A percentile compares a stretch with the other conserved stretches of the same genome.
Conservation (phyloP, 202 grass and related monocot species). For the Schoenoplectus triqueter region DNA sequence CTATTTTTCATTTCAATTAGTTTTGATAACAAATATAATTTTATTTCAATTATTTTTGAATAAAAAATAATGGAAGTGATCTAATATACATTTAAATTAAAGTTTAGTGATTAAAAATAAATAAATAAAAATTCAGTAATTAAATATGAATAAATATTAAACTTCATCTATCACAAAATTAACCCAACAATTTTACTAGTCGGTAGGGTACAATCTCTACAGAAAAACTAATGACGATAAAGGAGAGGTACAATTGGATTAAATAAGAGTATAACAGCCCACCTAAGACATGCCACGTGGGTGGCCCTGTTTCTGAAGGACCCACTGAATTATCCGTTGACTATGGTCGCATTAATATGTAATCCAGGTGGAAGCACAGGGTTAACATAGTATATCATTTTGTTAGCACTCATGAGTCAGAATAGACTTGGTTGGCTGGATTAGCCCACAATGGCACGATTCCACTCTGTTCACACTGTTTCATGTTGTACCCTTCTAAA, state of each 20-base stretch:
- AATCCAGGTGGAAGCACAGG: slow-evolving; percentile 6
- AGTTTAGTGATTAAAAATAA: too few species aligned
- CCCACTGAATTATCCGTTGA: slow-evolving; percentile 18
- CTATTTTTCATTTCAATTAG: too few species aligned
- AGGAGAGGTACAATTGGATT: too few species aligned
- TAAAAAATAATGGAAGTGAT: too few species aligned
- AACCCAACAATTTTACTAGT: not conserved
- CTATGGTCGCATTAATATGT: slow-evolving; percentile 6
- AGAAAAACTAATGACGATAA: not conserved
- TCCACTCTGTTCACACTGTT: not conserved
- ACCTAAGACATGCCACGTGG: slow-evolving; percentile 26
- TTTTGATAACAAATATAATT: too few species aligned
- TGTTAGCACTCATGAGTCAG: not conserved
- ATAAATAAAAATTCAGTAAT: too few species aligned
- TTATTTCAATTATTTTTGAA: too few species aligned
- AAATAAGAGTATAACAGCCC: not conserved
- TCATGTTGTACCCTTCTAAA: not conserved
- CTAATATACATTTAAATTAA: too few species aligned
- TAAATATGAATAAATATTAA: too few species aligned
- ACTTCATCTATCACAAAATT: too few species aligned
- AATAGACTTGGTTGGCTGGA: not conserved
- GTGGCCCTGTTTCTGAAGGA: not conserved
- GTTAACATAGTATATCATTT: not conserved
- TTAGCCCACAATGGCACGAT: not conserved
- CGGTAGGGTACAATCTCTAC: not conserved